Conservation (phyloP, 75 land plant species). For the Cupressus sempervirens region DNA sequence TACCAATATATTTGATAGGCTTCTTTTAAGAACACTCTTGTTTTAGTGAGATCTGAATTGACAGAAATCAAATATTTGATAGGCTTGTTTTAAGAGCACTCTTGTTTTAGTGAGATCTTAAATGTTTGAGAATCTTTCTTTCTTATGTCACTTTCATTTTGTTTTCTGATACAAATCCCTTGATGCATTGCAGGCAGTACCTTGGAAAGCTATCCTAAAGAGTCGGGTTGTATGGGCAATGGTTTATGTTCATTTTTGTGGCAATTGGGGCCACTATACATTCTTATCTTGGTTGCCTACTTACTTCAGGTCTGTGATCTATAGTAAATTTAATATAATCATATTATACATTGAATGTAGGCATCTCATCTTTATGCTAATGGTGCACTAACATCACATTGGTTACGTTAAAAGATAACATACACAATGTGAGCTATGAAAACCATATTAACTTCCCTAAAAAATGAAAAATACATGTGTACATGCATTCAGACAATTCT, state of each 20-base stretch:
- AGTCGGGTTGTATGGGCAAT: slow-evolving; percentile 92
- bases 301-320: slow-evolving; percentile 69
- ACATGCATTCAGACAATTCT: too few species aligned
- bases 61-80: too few species aligned
- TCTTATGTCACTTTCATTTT: background rate
- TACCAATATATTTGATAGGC: background rate
- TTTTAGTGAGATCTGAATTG: background rate
- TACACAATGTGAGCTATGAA: too few species aligned
- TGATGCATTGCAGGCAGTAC: slow-evolving; percentile 53
- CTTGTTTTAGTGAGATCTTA: background rate
- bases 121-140: background rate
- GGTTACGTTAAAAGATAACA: too few species aligned
- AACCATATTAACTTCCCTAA: too few species aligned
- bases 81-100: background rate
- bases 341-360: too few species aligned
- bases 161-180: slow-evolving; percentile 7
- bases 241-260: slow-evolving; percentile 98
- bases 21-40: background rate
- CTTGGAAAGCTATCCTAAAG: slow-evolving; percentile 81
- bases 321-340: background rate
- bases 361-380: too few species aligned
- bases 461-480: too few species aligned
- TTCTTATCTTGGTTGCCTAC: slow-evolving; percentile 96
- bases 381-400: too few species aligned
- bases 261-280: slow-evolving; percentile 99